Evolutionary conservation across 129 eudicot species (phyloP), one percentile per base, ranked within the genome.

Genomic region (Flaveria sonorensis): DNA sequence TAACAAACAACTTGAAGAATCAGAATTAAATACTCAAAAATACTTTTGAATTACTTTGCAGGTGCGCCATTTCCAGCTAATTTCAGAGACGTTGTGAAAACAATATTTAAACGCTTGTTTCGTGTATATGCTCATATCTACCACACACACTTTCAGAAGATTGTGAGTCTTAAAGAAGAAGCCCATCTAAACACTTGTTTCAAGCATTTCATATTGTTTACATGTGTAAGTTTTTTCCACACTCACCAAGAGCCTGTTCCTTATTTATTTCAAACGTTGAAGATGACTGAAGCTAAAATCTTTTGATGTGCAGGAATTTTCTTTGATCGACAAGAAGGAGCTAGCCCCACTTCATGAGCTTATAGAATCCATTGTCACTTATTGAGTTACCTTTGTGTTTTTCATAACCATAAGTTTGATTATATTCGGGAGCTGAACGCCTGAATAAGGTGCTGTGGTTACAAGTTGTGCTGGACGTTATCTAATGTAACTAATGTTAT

Each of bases 91-190:
- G 98, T 93, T 57, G 98, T 93, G 78, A 93, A 93, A 83, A 93
- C 95, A 13, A 93, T 93, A 77, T 93, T 93, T 79, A 93, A 93
- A 68, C 96, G 96, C 4, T 76, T 93, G 42, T 90, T 93, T 73
- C 96, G 98, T 84, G 98, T 93, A 59, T 93, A 93, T 87, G 97
- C 97, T 72, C 98, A 93, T 82, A 93, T 93, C 42, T 93, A 93
- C 70, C 98, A 93, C 42, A 90, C 95, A 26, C 98, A 92, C 78
- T 92, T 92, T 83, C 98, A 93, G 88, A 93, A 93, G 89, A 93
- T 93, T 64, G 95, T 90, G 73, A 86, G 89, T 75, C 92, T 93
- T 39, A 90, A 93, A 84, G 98, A 93, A 85, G 98, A 93, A 76
- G 98, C 98, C 52, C 98, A 93, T 83, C 72, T 93, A 47, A 93